Percentiles rank a stretch among this genome's conserved stretches.
Conservation (phyloP, 2,329 filamentous ascomycete genomes). For the Pseudopithomyces maydicus region DNA sequence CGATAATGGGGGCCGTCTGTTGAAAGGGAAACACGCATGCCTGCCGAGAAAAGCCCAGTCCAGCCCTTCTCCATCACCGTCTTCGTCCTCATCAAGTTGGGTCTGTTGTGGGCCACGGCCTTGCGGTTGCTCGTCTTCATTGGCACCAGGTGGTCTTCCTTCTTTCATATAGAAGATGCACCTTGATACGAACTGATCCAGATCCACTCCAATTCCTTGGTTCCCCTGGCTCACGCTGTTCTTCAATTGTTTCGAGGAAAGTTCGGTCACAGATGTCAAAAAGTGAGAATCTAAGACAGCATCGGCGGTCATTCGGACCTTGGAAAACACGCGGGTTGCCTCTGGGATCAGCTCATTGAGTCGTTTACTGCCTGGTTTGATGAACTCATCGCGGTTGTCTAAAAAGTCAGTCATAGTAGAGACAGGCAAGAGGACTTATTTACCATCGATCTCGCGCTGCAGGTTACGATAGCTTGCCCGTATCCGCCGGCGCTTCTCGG, state of each 20-base stretch:
- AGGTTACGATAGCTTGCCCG: constrained; percentile 73
- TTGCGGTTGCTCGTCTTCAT: constrained; percentile 59
- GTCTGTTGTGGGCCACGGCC: constrained; percentile 56
- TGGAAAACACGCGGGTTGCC: constrained; percentile 65
- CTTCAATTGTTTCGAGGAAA: constrained; percentile 78
- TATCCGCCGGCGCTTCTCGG: constrained; percentile 72
- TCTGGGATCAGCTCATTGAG: constrained; percentile 65
- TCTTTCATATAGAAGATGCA: constrained; percentile 85
- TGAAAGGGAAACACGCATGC: constrained; percentile 74
- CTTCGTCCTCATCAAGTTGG: constrained; percentile 60
- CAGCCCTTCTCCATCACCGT: constrained; percentile 72
- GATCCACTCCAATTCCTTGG: constrained; percentile 75
- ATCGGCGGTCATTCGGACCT: constrained; percentile 86
- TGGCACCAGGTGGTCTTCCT: constrained; percentile 51
- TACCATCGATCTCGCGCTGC: constrained; percentile 64
- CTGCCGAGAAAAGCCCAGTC: constrained; percentile 84
- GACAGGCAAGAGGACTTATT: background rate
- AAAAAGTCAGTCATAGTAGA: constrained; percentile 12
- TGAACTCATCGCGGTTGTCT: constrained; percentile 74
- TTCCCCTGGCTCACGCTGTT: constrained; percentile 72
- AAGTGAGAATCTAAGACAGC: constrained; percentile 89
- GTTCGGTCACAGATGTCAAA: constrained; percentile 78
- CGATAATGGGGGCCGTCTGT: constrained; percentile 74
- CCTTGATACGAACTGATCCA: constrained; percentile 91
- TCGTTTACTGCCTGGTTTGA: constrained; percentile 68